Conservation (phyloP, 805 yeast species). For the Saturnispora silvae region DNA sequence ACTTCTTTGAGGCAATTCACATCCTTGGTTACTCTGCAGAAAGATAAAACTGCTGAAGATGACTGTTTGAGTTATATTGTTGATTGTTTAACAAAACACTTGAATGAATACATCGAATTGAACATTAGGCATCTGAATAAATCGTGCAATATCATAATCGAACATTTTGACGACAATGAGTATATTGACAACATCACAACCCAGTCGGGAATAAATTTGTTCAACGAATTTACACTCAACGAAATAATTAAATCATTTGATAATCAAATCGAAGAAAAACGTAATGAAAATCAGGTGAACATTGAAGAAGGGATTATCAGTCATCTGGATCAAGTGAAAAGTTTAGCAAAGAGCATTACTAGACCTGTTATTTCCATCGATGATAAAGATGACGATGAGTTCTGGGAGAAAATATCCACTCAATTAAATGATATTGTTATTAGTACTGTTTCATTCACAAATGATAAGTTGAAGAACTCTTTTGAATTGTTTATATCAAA, state of each 20-base stretch:
- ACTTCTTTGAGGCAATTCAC: constrained; percentile 22
- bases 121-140: constrained; percentile 14
- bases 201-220: constrained; percentile 17
- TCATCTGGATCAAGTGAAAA: constrained; percentile 16
- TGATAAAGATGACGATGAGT: constrained; percentile 25
- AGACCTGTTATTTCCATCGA: constrained; percentile 28
- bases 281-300: constrained; percentile 1
- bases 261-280: background rate
- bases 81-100: constrained; percentile 13
- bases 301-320: constrained; percentile 13
- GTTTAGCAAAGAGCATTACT: constrained; percentile 13
- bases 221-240: constrained; percentile 9
- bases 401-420: constrained; percentile 18
- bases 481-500: constrained; percentile 14
- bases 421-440: constrained; percentile 12
- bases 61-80: constrained; percentile 14
- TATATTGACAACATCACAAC: constrained; percentile 11
- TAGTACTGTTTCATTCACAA: constrained; percentile 12
- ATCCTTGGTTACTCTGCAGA: constrained; percentile 19
- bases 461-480: constrained; percentile 12
- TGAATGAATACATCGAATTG: constrained; percentile 9
- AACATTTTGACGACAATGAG: constrained; percentile 11
- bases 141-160: constrained; percentile 15
- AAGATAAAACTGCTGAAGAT: constrained; percentile 3
- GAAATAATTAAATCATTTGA: constrained; percentile 11